phyloP scores from a whole-genome alignment of 352 stramenopile species.

The Phytophthora sojae region DNA sequence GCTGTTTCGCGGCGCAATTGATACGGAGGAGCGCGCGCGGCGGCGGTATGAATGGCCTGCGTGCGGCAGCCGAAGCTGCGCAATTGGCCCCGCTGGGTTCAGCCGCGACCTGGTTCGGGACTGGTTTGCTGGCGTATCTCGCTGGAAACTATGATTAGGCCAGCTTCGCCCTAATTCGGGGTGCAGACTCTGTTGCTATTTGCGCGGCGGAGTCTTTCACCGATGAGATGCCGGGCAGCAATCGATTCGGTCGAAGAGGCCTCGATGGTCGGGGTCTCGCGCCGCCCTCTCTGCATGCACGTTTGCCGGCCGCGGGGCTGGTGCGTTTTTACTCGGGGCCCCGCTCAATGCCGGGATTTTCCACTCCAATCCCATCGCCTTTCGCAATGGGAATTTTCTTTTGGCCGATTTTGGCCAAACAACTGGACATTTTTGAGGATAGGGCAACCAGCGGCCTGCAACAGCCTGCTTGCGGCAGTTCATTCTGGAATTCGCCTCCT shows the following conservation, averaged over 20 bases:
- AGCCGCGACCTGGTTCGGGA: slow-evolving; percentile 12
- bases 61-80: not conserved
- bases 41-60: slow-evolving; percentile 22
- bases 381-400: slow-evolving; percentile 32
- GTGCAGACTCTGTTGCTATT: not conserved
- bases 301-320: not conserved
- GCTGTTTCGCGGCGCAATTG: slow-evolving; percentile 25
- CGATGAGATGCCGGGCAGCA: not conserved
- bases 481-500: slow-evolving; percentile 44
- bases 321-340: slow-evolving; percentile 18
- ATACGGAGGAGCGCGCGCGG: slow-evolving; percentile 21
- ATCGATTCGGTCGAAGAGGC: no score
- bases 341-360: slow-evolving; percentile 7
- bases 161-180: not conserved
- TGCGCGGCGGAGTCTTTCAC: not conserved
- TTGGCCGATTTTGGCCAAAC: slow-evolving; percentile 29
- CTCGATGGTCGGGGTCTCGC: not conserved
- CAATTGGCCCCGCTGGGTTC: slow-evolving; percentile 8
- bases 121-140: not conserved
- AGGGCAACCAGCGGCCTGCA: slow-evolving; percentile 12
- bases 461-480: slow-evolving; percentile 9
- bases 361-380: slow-evolving; percentile 7
- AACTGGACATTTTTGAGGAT: slow-evolving; percentile 18
- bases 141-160: not conserved
- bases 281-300: slow-evolving; percentile 7